These are phyloP conservation scores for Cordyceps pruinosa DNA, from an alignment of 2,329 filamentous ascomycete species.

Conservation along the genomic window DNA sequence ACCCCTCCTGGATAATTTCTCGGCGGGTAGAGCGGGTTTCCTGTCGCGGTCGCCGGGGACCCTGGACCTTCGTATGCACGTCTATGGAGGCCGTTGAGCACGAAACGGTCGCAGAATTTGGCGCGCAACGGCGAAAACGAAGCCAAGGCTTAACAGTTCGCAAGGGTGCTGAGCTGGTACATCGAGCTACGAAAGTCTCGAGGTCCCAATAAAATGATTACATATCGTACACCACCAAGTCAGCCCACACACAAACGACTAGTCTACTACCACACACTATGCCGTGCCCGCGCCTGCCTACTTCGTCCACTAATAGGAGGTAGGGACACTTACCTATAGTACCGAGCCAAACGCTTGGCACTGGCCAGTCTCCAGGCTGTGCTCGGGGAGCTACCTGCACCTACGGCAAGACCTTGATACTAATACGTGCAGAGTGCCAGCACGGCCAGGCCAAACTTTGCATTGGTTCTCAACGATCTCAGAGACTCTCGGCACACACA, in stretches of 20 bases:
- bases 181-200: neutral
- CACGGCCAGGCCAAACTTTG: too few species aligned
- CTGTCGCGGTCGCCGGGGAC: neutral
- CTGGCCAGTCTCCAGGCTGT: too few species aligned
- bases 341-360: too few species aligned
- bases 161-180: neutral
- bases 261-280: neutral
- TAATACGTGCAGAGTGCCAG: too few species aligned
- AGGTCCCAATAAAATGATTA: constrained; percentile 9
- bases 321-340: too few species aligned
- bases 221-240: neutral
- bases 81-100: neutral
- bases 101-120: neutral
- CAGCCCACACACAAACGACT: neutral
- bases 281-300: neutral
- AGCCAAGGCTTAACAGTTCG: neutral
- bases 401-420: too few species aligned
- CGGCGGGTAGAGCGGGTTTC: neutral
- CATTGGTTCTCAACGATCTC: too few species aligned
- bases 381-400: too few species aligned
- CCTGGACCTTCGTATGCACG: neutral
- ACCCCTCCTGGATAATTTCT: constrained; percentile 5
- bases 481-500: too few species aligned
- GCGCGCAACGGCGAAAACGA: neutral
- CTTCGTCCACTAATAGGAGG: too few species aligned